Evolutionary conservation across 805 yeast genomes (phyloP).

Genomic region (Lipomyces chichibuensis): DNA sequence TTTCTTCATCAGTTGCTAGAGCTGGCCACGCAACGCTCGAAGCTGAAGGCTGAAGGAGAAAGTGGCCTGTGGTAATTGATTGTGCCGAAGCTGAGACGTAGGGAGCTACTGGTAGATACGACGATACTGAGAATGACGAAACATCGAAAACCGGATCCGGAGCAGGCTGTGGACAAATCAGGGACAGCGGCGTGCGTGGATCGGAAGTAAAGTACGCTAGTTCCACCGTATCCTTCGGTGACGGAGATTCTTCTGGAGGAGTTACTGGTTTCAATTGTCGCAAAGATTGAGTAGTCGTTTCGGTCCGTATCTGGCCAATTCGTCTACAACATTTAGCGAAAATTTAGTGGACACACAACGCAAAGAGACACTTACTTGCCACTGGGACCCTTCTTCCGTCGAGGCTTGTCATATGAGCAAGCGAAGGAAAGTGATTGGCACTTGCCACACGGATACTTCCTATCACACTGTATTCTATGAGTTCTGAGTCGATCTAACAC

Average conservation of each 20-base stretch:
- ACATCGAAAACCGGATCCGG: background rate
- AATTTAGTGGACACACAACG: background rate
- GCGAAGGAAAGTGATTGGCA: background rate
- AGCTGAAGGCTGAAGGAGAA: background rate
- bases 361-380: slow-evolving; percentile 1
- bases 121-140: background rate
- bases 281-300: background rate
- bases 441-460: slow-evolving; percentile 1
- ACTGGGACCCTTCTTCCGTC: slow-evolving; percentile 7
- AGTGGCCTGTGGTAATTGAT: background rate
- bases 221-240: background rate
- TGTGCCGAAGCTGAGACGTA: background rate
- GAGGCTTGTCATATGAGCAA: slow-evolving; percentile 8
- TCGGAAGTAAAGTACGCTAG: background rate
- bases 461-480: background rate
- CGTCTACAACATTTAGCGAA: background rate
- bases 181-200: background rate
- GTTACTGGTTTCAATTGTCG: background rate
- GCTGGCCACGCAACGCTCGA: slow-evolving; percentile 1
- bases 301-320: slow-evolving; percentile 1
- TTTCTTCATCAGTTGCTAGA: background rate
- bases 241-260: background rate
- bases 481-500: background rate
- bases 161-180: background rate
- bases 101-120: background rate